Percentiles rank a stretch among this genome's conserved stretches.
These are phyloP conservation scores for Buddleja alternifolia DNA, from an alignment of 257 asterid species.

Conservation along the genomic window DNA sequence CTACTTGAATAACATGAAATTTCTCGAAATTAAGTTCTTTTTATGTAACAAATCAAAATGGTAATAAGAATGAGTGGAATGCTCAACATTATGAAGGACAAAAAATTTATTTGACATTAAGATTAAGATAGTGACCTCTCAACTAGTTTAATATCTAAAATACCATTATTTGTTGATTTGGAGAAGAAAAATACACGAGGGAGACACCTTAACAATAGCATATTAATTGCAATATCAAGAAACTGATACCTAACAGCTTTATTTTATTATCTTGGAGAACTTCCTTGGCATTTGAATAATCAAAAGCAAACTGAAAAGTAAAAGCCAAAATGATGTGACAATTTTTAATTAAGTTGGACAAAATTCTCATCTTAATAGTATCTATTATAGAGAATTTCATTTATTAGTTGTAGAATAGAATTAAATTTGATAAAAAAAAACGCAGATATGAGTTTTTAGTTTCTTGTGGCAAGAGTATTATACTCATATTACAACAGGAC, in stretches of 20 bases:
- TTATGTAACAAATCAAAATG: neutral
- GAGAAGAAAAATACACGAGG: neutral
- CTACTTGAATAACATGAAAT: no score
- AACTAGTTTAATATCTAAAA: neutral
- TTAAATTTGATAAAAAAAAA: no score
- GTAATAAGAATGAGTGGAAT: neutral
- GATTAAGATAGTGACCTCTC: neutral
- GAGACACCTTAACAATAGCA: constrained; percentile 1
- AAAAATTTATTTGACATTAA: neutral
- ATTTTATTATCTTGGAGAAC: no score
- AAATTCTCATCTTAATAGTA: no score
- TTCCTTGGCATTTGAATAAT: neutral
- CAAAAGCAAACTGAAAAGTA: neutral
- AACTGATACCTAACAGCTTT: neutral
- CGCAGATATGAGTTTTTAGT: no score
- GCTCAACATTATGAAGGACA: neutral
- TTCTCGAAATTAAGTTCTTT: no score
- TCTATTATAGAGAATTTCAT: no score
- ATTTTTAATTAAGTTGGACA: no score
- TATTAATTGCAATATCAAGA: neutral
- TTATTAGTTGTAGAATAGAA: no score
- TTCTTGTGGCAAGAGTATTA: no score
- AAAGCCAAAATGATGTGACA: constrained; percentile 1
- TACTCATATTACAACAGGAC: no score
- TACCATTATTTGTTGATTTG: neutral